A percentile compares a stretch with the other conserved stretches of the same genome.
Conservation (phyloP, 441 rosid genomes). For the Jatropha podagrica region DNA sequence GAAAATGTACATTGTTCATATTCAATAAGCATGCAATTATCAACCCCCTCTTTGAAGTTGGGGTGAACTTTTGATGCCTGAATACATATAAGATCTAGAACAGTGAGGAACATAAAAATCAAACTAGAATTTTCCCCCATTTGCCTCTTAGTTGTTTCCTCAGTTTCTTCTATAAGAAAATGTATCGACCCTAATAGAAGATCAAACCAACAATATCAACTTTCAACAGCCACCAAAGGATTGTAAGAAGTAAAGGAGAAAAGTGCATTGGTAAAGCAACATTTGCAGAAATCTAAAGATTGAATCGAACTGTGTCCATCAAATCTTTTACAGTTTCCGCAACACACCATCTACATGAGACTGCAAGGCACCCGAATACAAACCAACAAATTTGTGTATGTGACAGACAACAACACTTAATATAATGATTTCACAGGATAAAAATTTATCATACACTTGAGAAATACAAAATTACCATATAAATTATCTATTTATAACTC, state of each 20-base stretch:
- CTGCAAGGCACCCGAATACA: not conserved
- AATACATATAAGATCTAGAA: too few relatives aligned
- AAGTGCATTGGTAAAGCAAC: not conserved
- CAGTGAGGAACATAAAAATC: not conserved
- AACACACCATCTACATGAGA: conserved; percentile 22
- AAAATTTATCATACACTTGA: conserved; percentile 3
- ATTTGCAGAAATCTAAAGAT: conserved; percentile 16
- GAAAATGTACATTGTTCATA: too few relatives aligned
- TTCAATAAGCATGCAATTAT: too few relatives aligned
- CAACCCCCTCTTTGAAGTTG: not conserved
- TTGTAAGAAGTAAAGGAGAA: not conserved
- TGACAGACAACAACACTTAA: not conserved
- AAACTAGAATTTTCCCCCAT: not conserved
- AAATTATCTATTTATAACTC: not conserved
- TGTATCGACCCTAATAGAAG: not conserved
- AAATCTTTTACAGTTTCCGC: conserved; percentile 13
- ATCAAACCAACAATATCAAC: not conserved
- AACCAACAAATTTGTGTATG: not conserved
- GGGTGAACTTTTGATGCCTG: too few relatives aligned
- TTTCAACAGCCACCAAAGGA: not conserved
- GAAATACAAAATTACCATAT: conserved; percentile 5
- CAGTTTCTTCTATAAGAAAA: not conserved
- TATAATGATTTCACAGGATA: not conserved
- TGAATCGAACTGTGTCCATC: not conserved
- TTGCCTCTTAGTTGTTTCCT: not conserved